These are phyloP conservation scores for Metarhizium rileyi DNA, from an alignment of 2,329 filamentous ascomycete genomes.

Conservation along the genomic window DNA sequence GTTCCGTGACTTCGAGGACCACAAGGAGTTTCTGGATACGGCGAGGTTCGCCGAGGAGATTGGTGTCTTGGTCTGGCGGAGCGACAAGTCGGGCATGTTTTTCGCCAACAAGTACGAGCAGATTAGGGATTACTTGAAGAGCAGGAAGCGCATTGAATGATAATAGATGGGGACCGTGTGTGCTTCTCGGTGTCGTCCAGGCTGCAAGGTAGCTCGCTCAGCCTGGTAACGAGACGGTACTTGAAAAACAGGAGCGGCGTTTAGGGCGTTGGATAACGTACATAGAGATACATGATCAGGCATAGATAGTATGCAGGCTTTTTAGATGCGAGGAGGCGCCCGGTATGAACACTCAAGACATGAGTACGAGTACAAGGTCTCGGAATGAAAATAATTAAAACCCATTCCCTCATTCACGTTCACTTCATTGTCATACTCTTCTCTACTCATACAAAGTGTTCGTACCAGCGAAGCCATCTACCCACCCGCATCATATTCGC, in stretches of 20 bases:
- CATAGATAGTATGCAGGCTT: not conserved
- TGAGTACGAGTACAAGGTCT: too few species aligned
- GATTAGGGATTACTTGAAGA: conserved; percentile 69
- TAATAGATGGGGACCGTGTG: conserved; percentile 11
- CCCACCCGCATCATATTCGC: too few species aligned
- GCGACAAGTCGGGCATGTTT: conserved; percentile 69
- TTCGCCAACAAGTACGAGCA: conserved; percentile 90
- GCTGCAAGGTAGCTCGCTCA: not conserved
- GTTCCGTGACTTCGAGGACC: conserved; percentile 76
- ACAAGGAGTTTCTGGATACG: conserved; percentile 60
- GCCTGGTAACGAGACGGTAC: too few species aligned
- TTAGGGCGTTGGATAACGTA: not conserved
- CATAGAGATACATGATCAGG: not conserved
- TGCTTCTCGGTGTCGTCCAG: not conserved
- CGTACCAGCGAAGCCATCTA: too few species aligned
- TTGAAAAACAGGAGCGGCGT: not conserved
- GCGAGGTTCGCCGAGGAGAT: conserved; percentile 78
- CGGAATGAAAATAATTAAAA: too few species aligned
- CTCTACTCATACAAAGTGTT: too few species aligned
- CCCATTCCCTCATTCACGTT: too few species aligned
- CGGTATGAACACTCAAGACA: not conserved
- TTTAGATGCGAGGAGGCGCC: not conserved
- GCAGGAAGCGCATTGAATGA: conserved; percentile 45
- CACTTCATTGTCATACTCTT: too few species aligned
- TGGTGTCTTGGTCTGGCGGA: conserved; percentile 83